Evolutionary conservation across 1,284 basidiomycete species (phyloP).

Genomic region (Fomitopsis betulina): DNA sequence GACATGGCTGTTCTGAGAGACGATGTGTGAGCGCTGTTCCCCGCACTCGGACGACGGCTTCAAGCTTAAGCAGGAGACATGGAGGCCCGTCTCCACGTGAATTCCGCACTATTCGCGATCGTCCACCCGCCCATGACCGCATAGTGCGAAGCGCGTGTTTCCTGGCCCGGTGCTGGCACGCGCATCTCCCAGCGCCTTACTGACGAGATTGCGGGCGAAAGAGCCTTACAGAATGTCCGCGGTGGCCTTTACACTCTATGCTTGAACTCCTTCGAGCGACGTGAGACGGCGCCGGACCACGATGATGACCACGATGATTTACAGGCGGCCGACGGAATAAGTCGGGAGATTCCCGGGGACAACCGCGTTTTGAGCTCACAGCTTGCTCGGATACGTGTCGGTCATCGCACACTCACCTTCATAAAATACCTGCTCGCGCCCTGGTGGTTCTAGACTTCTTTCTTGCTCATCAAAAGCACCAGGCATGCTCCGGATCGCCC

Average conservation of each 20-base stretch:
- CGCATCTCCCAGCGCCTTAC: background rate
- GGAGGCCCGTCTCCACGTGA: conserved; percentile 8
- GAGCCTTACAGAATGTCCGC: too few species aligned
- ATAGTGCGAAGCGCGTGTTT: background rate
- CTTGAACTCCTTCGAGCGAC: background rate
- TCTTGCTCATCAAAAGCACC: conserved; percentile 21
- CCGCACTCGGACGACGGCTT: background rate
- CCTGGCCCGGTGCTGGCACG: background rate
- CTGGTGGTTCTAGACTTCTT: conserved; percentile 8
- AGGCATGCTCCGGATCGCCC: conserved; percentile 20
- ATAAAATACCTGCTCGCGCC: conserved; percentile 9
- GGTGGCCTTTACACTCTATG: too few species aligned
- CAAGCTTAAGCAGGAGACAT: background rate
- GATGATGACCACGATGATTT: background rate
- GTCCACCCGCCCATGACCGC: conserved; percentile 3
- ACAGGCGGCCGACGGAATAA: conserved; percentile 9
- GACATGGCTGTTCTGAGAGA: conserved; percentile 41
- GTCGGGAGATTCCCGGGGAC: conserved; percentile 11
- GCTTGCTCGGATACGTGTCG: background rate
- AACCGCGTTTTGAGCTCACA: conserved; percentile 5
- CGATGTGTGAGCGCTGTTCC: background rate
- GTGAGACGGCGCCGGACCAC: background rate
- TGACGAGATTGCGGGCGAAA: too few species aligned
- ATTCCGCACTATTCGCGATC: conserved; percentile 7
- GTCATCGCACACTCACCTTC: conserved; percentile 1